Evolutionary conservation across 179 eudicot genomes (phyloP), one percentile per base, ranked within the genome.

Genomic region (Beta corolliflora): DNA sequence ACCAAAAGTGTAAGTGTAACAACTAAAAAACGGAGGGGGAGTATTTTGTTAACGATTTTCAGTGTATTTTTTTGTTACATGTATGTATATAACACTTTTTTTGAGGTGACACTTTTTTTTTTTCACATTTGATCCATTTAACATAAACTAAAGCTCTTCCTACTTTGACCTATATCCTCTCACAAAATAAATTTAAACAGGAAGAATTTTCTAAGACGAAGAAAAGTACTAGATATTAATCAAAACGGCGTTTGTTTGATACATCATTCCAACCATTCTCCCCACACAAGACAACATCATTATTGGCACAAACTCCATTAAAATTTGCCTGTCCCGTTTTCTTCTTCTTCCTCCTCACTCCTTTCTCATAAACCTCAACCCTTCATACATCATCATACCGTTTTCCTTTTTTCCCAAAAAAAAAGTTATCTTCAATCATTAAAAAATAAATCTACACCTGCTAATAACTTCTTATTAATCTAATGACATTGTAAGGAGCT

Each of bases 211-310:
- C 3, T 1, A 36, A 36, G 41, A 25, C 29, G 29, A 36, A 36
- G 41, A 2, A 3, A 36, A 3, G 41, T 36, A 36, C 41, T 36
- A 36, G 41, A 12, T 64, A 25, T 71, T 9, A 75, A 81, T 64
- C 10, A 81, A 71, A 81, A 85, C 84, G 86, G 83, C 77, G 89
- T 86, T 82, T 21, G 80, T 77, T 68, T 52, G 66, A 60, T 21
- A 75, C 88, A 92, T 90, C 87, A 90, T 87, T 89, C 9, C 84
- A 80, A 71, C 75, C 89, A 91, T 87, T 88, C 83, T 69, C 74
- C 86, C 85, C 80, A 82, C 88, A 86, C 84, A 90, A 86, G 91
- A 92, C 97, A 93, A 59, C 87, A 93, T 93, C 87, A 93, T 93
- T 86, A 93, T 91, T 90, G 86, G 81, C 82, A 83, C 90, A 83